phyloP scores from a whole-genome alignment of 1,139 yeast species.

The Arxiozyma bovina region DNA sequence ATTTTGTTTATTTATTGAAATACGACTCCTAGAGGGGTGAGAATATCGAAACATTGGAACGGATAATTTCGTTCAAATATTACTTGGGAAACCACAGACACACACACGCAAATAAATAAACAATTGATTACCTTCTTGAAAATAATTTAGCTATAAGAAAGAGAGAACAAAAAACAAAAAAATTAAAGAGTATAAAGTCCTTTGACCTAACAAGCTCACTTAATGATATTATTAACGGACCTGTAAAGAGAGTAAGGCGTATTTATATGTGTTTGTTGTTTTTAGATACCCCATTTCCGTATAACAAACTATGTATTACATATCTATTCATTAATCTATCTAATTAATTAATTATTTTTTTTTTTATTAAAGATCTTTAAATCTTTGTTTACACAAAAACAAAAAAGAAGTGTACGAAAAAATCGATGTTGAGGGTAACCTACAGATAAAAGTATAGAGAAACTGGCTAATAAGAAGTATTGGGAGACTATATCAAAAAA shows the following conservation, averaged over 20 bases:
- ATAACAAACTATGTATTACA: background rate
- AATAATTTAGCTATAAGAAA: too few relatives aligned
- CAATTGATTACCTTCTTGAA: background rate
- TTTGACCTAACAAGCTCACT: background rate
- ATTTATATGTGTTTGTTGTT: too few relatives aligned
- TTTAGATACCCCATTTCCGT: background rate
- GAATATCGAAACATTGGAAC: slow-evolving; percentile 10
- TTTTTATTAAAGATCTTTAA: background rate
- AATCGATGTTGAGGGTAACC: background rate
- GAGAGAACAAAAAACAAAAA: too few relatives aligned
- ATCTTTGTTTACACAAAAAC: slow-evolving; percentile 3
- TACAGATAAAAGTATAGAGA: background rate
- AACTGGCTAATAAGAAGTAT: background rate
- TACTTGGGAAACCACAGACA: background rate
- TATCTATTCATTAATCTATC: background rate
- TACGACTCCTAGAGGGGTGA: slow-evolving; percentile 6
- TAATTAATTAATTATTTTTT: too few relatives aligned
- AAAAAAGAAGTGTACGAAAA: too few relatives aligned
- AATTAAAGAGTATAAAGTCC: background rate
- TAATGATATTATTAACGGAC: too few relatives aligned
- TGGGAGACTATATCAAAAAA: background rate
- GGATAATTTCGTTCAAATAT: background rate
- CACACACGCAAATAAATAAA: background rate
- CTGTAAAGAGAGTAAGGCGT: background rate
- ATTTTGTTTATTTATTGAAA: background rate